Percentiles rank a stretch among this genome's conserved stretches.
Evolutionary conservation across 768 basidiomycete species (phyloP).

Genomic region (Lactarius psammicola): DNA sequence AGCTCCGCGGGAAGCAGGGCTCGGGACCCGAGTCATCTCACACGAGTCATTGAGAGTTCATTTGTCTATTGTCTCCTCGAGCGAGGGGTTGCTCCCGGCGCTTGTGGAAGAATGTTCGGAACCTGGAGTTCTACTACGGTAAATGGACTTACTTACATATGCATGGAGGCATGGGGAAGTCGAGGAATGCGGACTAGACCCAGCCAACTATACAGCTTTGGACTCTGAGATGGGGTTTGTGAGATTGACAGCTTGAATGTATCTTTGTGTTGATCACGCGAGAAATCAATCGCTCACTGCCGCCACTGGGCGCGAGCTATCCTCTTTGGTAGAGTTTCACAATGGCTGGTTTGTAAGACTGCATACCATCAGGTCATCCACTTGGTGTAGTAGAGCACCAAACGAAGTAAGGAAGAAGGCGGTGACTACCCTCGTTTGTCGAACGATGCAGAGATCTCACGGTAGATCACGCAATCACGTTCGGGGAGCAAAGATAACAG

Average conservation of each 20-base stretch:
- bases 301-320: background rate
- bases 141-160: background rate
- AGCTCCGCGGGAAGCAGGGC: conserved; percentile 10
- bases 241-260: background rate
- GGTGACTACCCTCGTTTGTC: background rate
- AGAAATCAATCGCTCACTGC: background rate
- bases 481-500: background rate
- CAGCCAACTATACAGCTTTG: background rate
- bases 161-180: background rate
- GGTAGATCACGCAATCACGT: too few relatives aligned
- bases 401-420: background rate
- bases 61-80: background rate
- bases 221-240: background rate
- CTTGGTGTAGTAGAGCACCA: background rate
- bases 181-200: background rate
- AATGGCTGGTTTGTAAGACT: too few relatives aligned
- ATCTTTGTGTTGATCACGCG: background rate
- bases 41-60: background rate
- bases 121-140: background rate
- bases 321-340: background rate
- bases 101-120: background rate
- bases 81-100: background rate
- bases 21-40: background rate
- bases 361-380: too few relatives aligned
- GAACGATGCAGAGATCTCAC: background rate